Base-by-base conservation (phyloP, 179 eudicot species). In the Spergularia azorica region DNA sequence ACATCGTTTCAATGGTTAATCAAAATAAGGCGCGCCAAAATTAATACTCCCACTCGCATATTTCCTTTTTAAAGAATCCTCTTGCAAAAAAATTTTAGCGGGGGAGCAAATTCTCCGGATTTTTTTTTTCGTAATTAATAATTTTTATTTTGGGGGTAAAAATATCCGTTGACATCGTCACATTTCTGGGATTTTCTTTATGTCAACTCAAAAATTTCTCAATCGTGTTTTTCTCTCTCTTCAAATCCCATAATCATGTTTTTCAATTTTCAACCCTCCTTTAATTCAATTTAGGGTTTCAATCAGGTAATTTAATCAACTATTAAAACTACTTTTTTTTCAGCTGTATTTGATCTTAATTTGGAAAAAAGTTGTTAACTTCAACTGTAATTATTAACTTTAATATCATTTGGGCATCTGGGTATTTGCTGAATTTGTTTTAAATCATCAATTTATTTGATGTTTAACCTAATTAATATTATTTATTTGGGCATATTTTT, bases 31-130 rank as follows among this genome's bases (percentile, higher is more conserved):
- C 58, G 58, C 58, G 58, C 58, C 16, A 14, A 14, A 11, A 54
- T 54, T 54, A 54, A 54, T 54, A 54, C 58, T 10, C 17, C 3
- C 3, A 67, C n/a, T n/a, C 3, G 3, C 43, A 17, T 7, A 46
- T 54, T 36, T 68, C 10, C 13, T 20, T 9, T 3, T 16, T 16
- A 17, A 58, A n/a, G 1, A 58, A 58, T 58, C 62, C 15, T 58
- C 62, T 13, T 15, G 3, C 18, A 15, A 5, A 16, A 16, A 58
- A 15, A 3, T 15, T 15, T 58, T n/a, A 69, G 51, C 17, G 79
- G 69, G 62, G 32, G 18, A 77, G 54, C 74, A n/a, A 61, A 77
- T 10, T 70, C 9, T 60, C 3, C 68, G 79, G 74, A 32, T 0
- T 36, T 13, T 32, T 52, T 62, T 13, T 18, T 16, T 17, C 2